Evolutionary conservation across 2,329 filamentous ascomycete genomes (phyloP).

Genomic region (Neonectria neomacrospora): DNA sequence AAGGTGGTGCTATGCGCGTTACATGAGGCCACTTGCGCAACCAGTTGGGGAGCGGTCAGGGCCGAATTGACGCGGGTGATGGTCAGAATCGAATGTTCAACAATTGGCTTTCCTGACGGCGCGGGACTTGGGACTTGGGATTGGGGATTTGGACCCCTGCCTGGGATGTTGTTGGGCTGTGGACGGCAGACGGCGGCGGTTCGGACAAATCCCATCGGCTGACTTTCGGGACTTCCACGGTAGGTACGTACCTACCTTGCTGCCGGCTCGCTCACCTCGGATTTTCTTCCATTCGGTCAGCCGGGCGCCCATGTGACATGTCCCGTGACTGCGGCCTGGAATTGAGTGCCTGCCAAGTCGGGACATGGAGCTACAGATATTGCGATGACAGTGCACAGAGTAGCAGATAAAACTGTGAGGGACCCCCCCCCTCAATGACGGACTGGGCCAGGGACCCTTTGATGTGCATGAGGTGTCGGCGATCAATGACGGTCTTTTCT

Average conservation of each 20-base stretch:
- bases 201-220: constrained; percentile 31
- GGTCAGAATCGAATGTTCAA: constrained; percentile 46
- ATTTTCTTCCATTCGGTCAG: not conserved
- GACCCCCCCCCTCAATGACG: constrained; percentile 1
- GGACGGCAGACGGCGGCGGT: not conserved
- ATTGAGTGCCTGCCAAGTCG: not conserved
- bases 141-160: constrained; percentile 6
- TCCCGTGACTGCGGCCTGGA: not conserved
- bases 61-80: constrained; percentile 42
- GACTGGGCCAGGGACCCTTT: not conserved
- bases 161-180: constrained; percentile 20
- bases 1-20: constrained; percentile 38
- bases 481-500: not conserved
- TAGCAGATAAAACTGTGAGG: constrained; percentile 5
- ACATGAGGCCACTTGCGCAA: constrained; percentile 41
- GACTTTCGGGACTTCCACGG: constrained; percentile 24
- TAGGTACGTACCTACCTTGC: constrained; percentile 24
- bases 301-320: not conserved
- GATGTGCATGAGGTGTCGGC: not conserved
- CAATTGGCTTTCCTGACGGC: constrained; percentile 36
- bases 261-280: constrained; percentile 8
- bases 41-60: constrained; percentile 35
- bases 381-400: constrained; percentile 9
- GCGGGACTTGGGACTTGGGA: constrained; percentile 14
- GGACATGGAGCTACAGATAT: constrained; percentile 11